Conservation (phyloP, 176 grass and related monocot species). For the Stipa capillata region DNA sequence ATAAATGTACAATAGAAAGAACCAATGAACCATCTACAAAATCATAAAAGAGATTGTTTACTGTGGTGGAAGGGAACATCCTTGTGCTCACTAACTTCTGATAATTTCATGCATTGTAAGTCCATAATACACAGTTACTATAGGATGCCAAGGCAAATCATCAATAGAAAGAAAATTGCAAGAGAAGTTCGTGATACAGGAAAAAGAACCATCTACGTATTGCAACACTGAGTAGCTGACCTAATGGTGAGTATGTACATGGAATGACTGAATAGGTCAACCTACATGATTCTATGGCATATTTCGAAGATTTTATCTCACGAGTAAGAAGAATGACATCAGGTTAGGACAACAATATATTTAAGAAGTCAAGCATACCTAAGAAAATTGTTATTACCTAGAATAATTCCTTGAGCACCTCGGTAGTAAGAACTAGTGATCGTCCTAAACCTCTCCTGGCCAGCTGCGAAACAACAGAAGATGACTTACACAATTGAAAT, state of each 20-base stretch:
- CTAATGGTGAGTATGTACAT: not conserved
- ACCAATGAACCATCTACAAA: not conserved
- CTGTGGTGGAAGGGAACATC: not conserved
- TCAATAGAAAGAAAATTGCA: not conserved
- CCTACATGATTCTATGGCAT: not conserved
- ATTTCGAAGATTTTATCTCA: not conserved
- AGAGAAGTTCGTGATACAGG: not conserved
- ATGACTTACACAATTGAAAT: not conserved
- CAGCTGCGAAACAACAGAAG: constrained; percentile 61
- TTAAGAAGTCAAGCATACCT: constrained; percentile 7
- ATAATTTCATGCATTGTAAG: not conserved
- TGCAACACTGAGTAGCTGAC: not conserved
- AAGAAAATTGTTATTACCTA: constrained; percentile 48
- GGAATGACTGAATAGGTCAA: not conserved
- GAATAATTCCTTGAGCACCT: constrained; percentile 98
- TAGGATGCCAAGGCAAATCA: not conserved
- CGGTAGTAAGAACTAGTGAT: constrained; percentile 98
- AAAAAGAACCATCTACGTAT: not conserved
- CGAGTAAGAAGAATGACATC: not conserved
- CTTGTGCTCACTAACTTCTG: not conserved
- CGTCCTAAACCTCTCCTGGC: constrained; percentile 95
- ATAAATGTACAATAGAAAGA: not conserved
- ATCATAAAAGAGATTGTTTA: not conserved
- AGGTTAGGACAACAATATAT: not conserved
- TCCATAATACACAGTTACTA: not conserved